Base-by-base conservation (phyloP, 2,329 filamentous ascomycete genomes). In the Microdochium paspali region DNA sequence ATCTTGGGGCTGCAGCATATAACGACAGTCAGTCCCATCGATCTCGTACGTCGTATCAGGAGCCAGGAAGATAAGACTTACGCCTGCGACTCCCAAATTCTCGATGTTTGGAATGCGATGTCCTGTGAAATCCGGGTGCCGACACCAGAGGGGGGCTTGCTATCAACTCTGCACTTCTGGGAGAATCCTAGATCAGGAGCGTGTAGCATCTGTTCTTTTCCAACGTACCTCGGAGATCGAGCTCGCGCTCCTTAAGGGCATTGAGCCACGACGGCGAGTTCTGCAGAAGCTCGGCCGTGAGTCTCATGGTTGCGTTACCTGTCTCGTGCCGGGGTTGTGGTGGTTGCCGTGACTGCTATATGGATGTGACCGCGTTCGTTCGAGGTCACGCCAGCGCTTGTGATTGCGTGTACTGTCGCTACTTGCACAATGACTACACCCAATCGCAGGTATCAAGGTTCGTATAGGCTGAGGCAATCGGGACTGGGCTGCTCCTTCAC, bases 151-250 rank as follows among this genome's bases (percentile, higher is more conserved):
- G 72, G 72, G 70, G 65, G 69, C 73, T 76, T 76, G 80, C 71
- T 86, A 90, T 94, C 84, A 93, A 91, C 80, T 80, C 77, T 87
- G 85, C 79, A 83, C 82, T 50, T 54, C 50, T 48, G 48, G 39
- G 48, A 44, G 50, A 52, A 54, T 51, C 51, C 46, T 66, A 65
- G 62, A 64, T 58, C 61, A 63, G 61, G 66, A 73, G 65, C 24
- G 82, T 90, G 87, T 87, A 95, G 89, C 82, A 95, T 93, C 90
- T 91, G 87, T 77, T 83, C 89, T 89, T 95, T 89, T 86, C 86
- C 81, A 71, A 79, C 90, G 82, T 87, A 97, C 93, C 93, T 95
- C 93, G 84, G 62, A 98, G 88, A 77, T 97, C 90, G 68, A 98
- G 82, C 80, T 98, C 93, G 70, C 93, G 89, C 79, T 98, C 93